Evolutionary conservation across 129 eudicot species (phyloP), one percentile per base, ranked within the genome.

Genomic region (Tagetes patula): DNA sequence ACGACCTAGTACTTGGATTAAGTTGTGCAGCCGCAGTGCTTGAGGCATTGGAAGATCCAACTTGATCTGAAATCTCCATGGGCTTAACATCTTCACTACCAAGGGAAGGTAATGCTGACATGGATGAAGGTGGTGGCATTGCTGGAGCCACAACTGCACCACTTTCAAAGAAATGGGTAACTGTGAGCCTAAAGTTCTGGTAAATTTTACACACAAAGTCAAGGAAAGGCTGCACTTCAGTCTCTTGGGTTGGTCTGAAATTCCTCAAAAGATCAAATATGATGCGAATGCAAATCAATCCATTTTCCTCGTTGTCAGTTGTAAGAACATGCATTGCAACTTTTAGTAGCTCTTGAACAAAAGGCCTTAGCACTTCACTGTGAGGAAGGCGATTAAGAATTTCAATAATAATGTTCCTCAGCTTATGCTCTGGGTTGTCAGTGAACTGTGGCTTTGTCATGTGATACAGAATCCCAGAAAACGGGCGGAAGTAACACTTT

Each of bases 261-360:
- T 90, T 94, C 79, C 98, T 85, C 68, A 94, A 84, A 48, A 94
- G 84, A 73, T 94, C 98, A 60, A 94, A 94, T 30, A 90, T 94
- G 50, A 94, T 94, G 12, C 98, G 84, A 55, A 94, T 94, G 84
- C 97, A 94, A 41, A 94, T 90, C 74, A 94, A 71, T n/a, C 97
- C 98, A 63, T 94, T 94, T 41, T 94, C 98, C 81, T 94, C 98
- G 55, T 94, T 94, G 77, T 94, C 98, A 1, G 96, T 78, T 0
- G 97, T 94, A 36, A 94, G 93, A 8, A 94, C 98, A 32, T 94
- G 98, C 98, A 94, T 87, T 50, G 97, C 97, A 6, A 94, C 97
- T 77, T 90, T 94, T 36, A 94, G 70, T 27, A 94, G 88, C 71
- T 94, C 96, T 80, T 90, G 93, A 62, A 94, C 98, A 81, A 87